Percentiles rank a stretch among this genome's conserved stretches.
phyloP scores from a whole-genome alignment of 1,284 basidiomycete genomes.

The Somion occarium region DNA sequence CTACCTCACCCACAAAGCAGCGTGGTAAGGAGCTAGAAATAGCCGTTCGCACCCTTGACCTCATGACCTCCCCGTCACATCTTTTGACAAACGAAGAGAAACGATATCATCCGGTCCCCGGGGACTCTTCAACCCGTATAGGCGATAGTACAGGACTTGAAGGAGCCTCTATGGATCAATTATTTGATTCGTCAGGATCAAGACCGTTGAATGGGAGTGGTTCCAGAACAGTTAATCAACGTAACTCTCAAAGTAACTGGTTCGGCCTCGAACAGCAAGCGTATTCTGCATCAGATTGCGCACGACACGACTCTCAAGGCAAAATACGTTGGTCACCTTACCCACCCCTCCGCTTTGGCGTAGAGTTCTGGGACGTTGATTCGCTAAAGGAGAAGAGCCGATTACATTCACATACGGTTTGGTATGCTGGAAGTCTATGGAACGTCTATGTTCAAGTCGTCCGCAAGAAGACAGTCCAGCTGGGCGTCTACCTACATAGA shows the following conservation, averaged over 20 bases:
- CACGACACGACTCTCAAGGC: constrained; percentile 36
- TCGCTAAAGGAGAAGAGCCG: constrained; percentile 80
- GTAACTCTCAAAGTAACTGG: constrained; percentile 48
- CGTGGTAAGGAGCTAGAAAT: constrained; percentile 61
- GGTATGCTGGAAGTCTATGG: constrained; percentile 76
- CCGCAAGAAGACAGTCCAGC: constrained; percentile 69
- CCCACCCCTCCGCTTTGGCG: constrained; percentile 78
- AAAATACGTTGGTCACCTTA: constrained; percentile 53
- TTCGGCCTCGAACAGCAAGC: constrained; percentile 58
- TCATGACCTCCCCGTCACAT: constrained; percentile 16
- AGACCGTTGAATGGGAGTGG: background rate
- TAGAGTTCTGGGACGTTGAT: constrained; percentile 90
- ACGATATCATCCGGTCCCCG: constrained; percentile 67
- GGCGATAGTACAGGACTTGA: constrained; percentile 66
- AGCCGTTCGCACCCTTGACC: constrained; percentile 42
- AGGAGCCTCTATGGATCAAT: constrained; percentile 47
- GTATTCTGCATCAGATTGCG: constrained; percentile 36
- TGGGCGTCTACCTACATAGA: constrained; percentile 89
- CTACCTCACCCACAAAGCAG: constrained; percentile 32
- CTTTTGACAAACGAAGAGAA: constrained; percentile 19
- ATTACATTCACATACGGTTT: constrained; percentile 71
- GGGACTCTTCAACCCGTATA: constrained; percentile 74
- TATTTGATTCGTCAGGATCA: constrained; percentile 35
- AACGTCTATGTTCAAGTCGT: constrained; percentile 88
- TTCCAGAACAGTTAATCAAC: constrained; percentile 14